Evolutionary conservation across 164 flowering plant species (phyloP), one percentile per base, ranked within the genome.

Genomic region (Buxus sempervirens): DNA sequence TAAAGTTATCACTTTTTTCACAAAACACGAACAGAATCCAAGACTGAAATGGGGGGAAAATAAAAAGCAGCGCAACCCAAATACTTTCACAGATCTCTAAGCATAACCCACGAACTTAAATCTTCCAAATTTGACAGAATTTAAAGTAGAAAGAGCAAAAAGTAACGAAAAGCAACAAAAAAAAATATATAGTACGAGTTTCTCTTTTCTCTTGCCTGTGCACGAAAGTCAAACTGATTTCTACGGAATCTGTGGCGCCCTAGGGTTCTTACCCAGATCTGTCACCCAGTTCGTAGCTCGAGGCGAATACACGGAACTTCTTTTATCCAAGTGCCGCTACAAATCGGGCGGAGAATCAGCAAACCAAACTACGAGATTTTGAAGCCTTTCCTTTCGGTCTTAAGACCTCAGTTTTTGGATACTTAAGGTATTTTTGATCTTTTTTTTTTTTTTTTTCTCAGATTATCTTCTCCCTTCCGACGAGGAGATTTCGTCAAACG

Each of bases 21-120:
- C 23, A 70, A 61, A 60, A 55, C 65, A 45, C 27, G 0, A 54
- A 71, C 76, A 78, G 82, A 75, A 80, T 79, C 83, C 82, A 74
- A 79, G 75, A 78, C 71, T 71, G 70, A n/a, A 57, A 72, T 75
- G 72, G 69, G 70, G 70, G 80, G 67, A 51, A 73, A 65, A 60
- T 38, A 54, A 63, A 71, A 68, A 56, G 49, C 38, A 72, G 70
- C 54, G 66, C 57, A 64, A 27, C 72, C 61, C 53, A 57, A 64
- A 36, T 59, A 49, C 12, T 51, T 25, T 36, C 61, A 58, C 73
- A 61, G 15, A 61, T 45, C 38, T 54, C 58, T 22, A 71, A 66
- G 60, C 58, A 69, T 53, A 59, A 61, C 63, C 51, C 51, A 26
- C 24, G 28, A 58, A 58, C 60, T n/a, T 24, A 24, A 24, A n/a